Base-by-base conservation (phyloP, 108 stramenopile species). In the Aurantiochytrium sp. region DNA sequence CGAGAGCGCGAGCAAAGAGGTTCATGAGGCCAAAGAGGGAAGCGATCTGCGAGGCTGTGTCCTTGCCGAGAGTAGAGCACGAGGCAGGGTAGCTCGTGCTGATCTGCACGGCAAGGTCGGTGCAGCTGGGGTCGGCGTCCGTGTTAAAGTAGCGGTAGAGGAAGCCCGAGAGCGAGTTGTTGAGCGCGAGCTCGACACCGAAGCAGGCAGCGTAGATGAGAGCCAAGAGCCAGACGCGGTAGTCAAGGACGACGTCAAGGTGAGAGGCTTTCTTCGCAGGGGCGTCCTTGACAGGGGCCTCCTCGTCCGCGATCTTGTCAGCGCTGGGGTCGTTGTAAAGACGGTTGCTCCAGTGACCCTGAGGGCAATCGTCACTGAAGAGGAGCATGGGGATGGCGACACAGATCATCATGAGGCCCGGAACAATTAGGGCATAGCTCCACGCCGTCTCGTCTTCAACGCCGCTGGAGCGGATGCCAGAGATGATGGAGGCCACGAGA, bases 291-390 rank as follows among this genome's bases (percentile, higher is more conserved):
- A 42, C 35, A 35, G 35, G 35, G 64, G 2, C 64, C n/a, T 90
- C 44, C 60, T 89, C 87, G 51, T 95, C 89, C 44, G 90, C 60
- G 5, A 91, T 91, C 6, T 49, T 44, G 73, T 90, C 87, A 14
- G 76, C 53, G 88, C 49, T 91, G 53, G 89, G 90, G 44, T 89
- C 91, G 91, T 90, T 76, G 87, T 55, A 58, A 18, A 87, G 35
- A n/a, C 91, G 91, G 51, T 92, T 90, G 58, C 88, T 92, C 55
- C 90, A 92, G 57, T 92, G 51, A 5, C 91, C 91, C 89, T 92
- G 91, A 4, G 91, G 91, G 19, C 59, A 72, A 58, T 92, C 92
- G n/a, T 92, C 90, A 51, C 90, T 72, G 4, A 92, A 55, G n/a
- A 91, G 73, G 89, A 87, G 45, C 90, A 91, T 88, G 58, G 49